A percentile compares a stretch with the other conserved stretches of the same genome.
Conservation (phyloP, 371 early-diverging fungal genomes). For the Mortierella sp. region DNA sequence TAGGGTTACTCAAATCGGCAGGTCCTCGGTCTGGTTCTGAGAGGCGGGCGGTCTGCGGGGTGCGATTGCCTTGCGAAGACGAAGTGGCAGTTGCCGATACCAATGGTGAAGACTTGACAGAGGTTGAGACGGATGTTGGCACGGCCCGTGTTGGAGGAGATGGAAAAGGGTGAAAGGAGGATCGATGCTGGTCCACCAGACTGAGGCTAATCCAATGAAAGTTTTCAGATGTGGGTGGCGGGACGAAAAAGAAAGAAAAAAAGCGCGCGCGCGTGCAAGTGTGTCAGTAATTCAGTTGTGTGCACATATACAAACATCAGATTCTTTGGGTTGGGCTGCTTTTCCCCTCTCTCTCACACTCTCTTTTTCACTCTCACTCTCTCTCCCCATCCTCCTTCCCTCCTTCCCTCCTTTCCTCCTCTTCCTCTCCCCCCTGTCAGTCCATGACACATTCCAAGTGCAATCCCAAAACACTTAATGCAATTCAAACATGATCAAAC, state of each 20-base stretch:
- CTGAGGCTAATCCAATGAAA: conserved; percentile 8
- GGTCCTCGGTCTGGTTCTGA: conserved; percentile 47
- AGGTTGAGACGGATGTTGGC: conserved; percentile 5
- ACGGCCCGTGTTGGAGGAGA: conserved; percentile 28
- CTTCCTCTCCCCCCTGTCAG: too few species aligned
- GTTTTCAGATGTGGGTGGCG: conserved; percentile 7
- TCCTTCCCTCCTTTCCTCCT: too few species aligned
- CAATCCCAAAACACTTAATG: neutral
- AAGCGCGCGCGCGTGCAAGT: too few species aligned
- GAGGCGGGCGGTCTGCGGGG: conserved; percentile 14
- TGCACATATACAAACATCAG: neutral
- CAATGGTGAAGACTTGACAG: neutral
- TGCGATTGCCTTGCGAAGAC: conserved; percentile 10
- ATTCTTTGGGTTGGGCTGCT: too few species aligned
- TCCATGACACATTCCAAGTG: too few species aligned
- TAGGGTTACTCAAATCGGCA: conserved; percentile 51
- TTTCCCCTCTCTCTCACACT: too few species aligned
- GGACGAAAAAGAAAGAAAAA: too few species aligned
- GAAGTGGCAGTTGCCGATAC: conserved; percentile 9
- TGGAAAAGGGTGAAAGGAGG: conserved; percentile 44
- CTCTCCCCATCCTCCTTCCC: too few species aligned
- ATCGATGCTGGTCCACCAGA: conserved; percentile 2
- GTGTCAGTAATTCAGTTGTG: conserved; percentile 9
- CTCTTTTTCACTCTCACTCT: too few species aligned
- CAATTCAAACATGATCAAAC: neutral